Percentiles rank a stretch among this genome's conserved stretches.
Evolutionary conservation across 108 stramenopile genomes (phyloP).

Genomic region (Cyclotella sp.): DNA sequence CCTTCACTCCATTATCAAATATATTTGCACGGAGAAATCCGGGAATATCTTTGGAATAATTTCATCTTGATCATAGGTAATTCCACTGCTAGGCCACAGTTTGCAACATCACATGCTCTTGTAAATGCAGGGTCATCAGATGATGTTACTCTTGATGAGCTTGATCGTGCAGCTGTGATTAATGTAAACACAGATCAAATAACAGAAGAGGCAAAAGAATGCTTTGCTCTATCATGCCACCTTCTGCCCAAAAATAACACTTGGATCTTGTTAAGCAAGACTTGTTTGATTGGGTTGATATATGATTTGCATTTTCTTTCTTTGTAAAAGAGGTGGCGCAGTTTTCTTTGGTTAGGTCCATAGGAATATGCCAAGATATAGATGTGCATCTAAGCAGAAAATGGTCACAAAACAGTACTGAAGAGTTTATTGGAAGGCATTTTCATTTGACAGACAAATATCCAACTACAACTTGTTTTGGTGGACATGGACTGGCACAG

Average conservation of each 20-base stretch:
- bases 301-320: not conserved
- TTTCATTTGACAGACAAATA: not conserved
- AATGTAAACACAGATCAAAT: not conserved
- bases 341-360: not conserved
- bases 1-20: not conserved
- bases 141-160: not conserved
- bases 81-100: not conserved
- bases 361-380: not conserved
- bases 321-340: not conserved
- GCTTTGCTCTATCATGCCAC: not conserved
- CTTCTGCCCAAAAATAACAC: not conserved
- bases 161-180: not conserved
- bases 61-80: not conserved
- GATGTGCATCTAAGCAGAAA: not conserved
- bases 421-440: not conserved
- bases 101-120: not conserved
- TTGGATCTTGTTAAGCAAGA: not conserved
- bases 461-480: not conserved
- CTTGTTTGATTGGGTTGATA: not conserved
- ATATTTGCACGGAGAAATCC: not conserved
- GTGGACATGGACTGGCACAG: not conserved
- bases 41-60: not conserved
- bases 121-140: not conserved
- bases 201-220: not conserved
- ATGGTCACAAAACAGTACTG: not conserved